phyloP scores from a whole-genome alignment of 73 alveolate species.

The Paramecium pentaurelia region DNA sequence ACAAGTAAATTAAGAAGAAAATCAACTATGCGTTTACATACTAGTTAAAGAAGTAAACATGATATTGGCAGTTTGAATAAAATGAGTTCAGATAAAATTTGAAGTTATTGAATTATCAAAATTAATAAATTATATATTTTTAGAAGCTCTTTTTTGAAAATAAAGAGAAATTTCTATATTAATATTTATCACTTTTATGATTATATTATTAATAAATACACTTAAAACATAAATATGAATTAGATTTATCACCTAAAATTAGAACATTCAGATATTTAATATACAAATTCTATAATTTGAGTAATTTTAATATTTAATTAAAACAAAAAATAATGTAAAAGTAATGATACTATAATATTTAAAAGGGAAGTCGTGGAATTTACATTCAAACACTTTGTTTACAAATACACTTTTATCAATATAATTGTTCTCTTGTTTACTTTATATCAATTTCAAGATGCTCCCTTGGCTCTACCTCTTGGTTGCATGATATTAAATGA shows the following conservation, averaged over 20 bases:
- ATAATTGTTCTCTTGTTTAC: neutral
- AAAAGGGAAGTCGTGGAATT: neutral
- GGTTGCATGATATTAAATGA: neutral
- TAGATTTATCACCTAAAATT: neutral
- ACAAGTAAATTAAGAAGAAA: slow-evolving; percentile 59
- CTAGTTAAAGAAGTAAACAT: slow-evolving; percentile 25
- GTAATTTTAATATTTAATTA: neutral
- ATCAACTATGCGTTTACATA: slow-evolving; percentile 47
- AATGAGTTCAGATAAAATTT: neutral
- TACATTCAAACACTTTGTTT: neutral
- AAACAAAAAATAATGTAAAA: neutral
- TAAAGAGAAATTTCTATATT: neutral
- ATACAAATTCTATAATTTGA: neutral
- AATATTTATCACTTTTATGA: too few species aligned
- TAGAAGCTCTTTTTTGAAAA: neutral
- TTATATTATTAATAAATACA: too few species aligned
- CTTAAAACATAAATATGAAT: neutral
- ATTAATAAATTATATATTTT: neutral
- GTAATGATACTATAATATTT: neutral
- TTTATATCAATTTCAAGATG: neutral
- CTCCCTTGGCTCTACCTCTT: neutral
- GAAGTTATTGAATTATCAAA: neutral
- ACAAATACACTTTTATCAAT: neutral
- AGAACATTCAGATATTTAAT: neutral
- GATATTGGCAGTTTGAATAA: neutral